Conservation (phyloP, 2,329 filamentous ascomycete species). For the Talaromyces sp. region DNA sequence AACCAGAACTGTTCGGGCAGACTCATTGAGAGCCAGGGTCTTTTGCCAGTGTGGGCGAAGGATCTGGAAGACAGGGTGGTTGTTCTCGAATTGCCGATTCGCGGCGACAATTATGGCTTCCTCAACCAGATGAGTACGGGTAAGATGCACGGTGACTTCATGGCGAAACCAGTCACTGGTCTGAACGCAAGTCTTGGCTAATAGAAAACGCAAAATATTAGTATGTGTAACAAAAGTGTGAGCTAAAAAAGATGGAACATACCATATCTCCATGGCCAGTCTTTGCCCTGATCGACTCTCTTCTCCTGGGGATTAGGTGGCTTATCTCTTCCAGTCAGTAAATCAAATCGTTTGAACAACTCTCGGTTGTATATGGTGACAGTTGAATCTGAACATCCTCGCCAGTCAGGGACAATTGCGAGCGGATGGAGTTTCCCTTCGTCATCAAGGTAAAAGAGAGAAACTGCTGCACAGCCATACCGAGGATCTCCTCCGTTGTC, state of each 20-base stretch:
- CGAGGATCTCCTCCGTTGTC: background rate
- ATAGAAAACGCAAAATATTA: background rate
- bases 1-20: constrained; percentile 5
- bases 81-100: constrained; percentile 4
- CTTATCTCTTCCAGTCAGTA: background rate
- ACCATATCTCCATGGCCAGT: constrained; percentile 17
- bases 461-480: constrained; percentile 10
- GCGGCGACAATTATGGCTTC: constrained; percentile 10
- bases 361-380: constrained; percentile 14
- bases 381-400: constrained; percentile 2
- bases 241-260: background rate
- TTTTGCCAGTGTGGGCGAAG: constrained; percentile 14
- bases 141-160: constrained; percentile 10
- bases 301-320: background rate
- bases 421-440: constrained; percentile 6
- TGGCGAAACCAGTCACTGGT: constrained; percentile 8
- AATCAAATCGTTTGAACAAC: constrained; percentile 1
- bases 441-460: constrained; percentile 7
- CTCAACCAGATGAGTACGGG: constrained; percentile 9
- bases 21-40: constrained; percentile 6
- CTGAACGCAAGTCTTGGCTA: constrained; percentile 12
- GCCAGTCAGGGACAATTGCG: constrained; percentile 13
- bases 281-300: constrained; percentile 3
- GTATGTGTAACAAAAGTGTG: too few relatives aligned
- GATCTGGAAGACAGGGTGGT: constrained; percentile 6